Conservation (phyloP, 441 rosid species). For the Manihot esculenta region DNA sequence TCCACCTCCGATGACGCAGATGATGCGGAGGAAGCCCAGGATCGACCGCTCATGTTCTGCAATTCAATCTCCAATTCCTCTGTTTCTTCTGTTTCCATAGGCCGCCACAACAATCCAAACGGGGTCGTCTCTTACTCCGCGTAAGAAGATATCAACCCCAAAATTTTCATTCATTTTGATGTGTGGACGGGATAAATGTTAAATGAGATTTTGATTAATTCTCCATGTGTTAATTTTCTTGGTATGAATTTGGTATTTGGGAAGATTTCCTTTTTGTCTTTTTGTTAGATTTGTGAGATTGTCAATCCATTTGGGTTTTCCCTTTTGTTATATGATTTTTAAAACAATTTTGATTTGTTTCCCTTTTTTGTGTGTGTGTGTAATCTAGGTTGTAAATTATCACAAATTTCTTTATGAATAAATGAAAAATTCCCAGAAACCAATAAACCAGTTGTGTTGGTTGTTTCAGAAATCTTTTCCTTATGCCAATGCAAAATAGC, state of each 20-base stretch:
- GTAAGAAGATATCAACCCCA: not conserved
- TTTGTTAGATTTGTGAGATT: not conserved
- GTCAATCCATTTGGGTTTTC: not conserved
- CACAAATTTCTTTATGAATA: too few relatives aligned
- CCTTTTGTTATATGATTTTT: too few relatives aligned
- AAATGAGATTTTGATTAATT: not conserved
- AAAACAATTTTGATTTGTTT: too few relatives aligned
- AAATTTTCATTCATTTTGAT: not conserved
- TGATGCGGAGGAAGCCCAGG: not conserved
- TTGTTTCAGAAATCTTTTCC: too few relatives aligned
- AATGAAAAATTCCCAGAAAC: too few relatives aligned
- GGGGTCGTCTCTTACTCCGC: not conserved
- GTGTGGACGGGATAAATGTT: not conserved
- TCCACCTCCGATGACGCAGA: not conserved
- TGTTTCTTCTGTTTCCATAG: not conserved
- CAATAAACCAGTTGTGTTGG: too few relatives aligned
- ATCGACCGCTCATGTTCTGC: not conserved
- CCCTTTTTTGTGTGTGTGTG: not conserved
- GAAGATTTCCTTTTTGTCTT: not conserved
- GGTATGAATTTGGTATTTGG: not conserved
- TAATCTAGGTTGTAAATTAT: too few relatives aligned
- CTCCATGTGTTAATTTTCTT: not conserved
- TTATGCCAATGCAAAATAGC: too few relatives aligned
- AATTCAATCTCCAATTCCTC: not conserved
- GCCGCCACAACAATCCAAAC: not conserved